phyloP scores from a whole-genome alignment of 495 filamentous ascomycete species.

The Xylaria venustula region DNA sequence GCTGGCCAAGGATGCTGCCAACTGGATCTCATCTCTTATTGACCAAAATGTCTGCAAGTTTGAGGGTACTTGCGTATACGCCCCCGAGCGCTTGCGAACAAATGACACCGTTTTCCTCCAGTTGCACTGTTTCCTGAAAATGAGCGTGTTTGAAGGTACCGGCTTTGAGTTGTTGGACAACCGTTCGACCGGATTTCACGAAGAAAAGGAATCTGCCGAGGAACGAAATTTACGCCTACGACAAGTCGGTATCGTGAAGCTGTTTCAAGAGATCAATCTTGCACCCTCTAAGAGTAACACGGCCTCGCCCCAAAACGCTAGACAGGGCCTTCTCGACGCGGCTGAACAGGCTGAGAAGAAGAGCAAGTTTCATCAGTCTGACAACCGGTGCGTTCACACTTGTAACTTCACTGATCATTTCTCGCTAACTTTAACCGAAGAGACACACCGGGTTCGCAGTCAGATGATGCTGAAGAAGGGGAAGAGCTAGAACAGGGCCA shows the following conservation, averaged over 20 bases:
- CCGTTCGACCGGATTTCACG: slow-evolving; percentile 56
- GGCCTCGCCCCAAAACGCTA: slow-evolving; percentile 74
- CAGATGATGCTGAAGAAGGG: slow-evolving; percentile 76
- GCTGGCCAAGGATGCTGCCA: slow-evolving; percentile 84
- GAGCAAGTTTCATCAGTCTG: slow-evolving; percentile 48
- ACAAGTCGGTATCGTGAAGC: slow-evolving; percentile 81
- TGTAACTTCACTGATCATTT: not conserved
- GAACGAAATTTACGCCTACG: slow-evolving; percentile 81
- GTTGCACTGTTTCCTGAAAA: slow-evolving; percentile 73
- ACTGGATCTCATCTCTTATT: slow-evolving; percentile 89
- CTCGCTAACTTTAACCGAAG: slow-evolving; percentile 29
- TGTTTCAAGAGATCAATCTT: slow-evolving; percentile 87
- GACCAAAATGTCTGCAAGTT: slow-evolving; percentile 90
- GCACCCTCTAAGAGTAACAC: slow-evolving; percentile 70
- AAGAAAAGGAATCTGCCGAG: slow-evolving; percentile 80
- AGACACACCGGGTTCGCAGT: slow-evolving; percentile 42
- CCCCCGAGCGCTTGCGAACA: slow-evolving; percentile 76
- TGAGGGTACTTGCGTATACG: slow-evolving; percentile 86
- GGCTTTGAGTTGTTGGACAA: slow-evolving; percentile 65
- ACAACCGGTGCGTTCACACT: slow-evolving; percentile 17
- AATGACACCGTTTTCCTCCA: slow-evolving; percentile 94
- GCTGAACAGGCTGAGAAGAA: slow-evolving; percentile 82
- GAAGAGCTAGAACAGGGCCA: slow-evolving; percentile 94
- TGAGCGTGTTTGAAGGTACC: slow-evolving; percentile 65
- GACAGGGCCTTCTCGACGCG: slow-evolving; percentile 78